Conservation (phyloP, 306 rosid genomes). For the Lagenaria siceraria region DNA sequence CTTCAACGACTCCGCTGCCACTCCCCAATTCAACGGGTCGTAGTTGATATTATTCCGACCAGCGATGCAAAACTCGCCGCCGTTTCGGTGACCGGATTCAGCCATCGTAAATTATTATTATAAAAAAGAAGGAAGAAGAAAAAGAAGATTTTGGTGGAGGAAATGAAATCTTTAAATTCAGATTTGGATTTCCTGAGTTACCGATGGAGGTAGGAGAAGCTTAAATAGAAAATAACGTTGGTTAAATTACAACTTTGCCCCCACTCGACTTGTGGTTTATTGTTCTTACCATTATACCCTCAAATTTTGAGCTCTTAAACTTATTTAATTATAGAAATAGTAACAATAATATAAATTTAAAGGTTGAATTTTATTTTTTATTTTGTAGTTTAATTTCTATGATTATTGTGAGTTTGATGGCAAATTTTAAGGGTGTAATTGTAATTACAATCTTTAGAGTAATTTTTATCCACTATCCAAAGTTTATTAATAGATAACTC, state of each 20-base stretch:
- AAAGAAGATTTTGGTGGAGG: not conserved
- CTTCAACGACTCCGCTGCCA: slow-evolving; percentile 36
- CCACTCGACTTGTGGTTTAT: no score
- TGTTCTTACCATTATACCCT: no score
- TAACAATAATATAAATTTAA: no score
- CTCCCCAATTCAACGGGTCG: slow-evolving; percentile 64
- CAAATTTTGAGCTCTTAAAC: no score
- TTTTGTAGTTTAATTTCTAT: no score
- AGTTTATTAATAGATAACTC: no score
- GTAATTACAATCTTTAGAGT: no score
- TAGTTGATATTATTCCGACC: not conserved
- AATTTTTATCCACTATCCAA: no score
- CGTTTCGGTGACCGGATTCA: slow-evolving; percentile 20
- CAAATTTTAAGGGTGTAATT: no score
- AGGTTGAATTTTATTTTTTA: no score
- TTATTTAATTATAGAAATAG: no score
- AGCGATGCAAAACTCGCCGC: slow-evolving; percentile 20
- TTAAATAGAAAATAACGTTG: not conserved
- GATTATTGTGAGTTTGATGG: no score
- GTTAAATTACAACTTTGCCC: not conserved
- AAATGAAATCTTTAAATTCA: not conserved
- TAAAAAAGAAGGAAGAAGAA: not conserved
- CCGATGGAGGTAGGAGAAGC: not conserved
- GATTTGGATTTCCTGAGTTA: not conserved
- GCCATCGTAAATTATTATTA: slow-evolving; percentile 19